Base-by-base conservation (phyloP, 108 stramenopile species). In the Schizochytrium sp. region DNA sequence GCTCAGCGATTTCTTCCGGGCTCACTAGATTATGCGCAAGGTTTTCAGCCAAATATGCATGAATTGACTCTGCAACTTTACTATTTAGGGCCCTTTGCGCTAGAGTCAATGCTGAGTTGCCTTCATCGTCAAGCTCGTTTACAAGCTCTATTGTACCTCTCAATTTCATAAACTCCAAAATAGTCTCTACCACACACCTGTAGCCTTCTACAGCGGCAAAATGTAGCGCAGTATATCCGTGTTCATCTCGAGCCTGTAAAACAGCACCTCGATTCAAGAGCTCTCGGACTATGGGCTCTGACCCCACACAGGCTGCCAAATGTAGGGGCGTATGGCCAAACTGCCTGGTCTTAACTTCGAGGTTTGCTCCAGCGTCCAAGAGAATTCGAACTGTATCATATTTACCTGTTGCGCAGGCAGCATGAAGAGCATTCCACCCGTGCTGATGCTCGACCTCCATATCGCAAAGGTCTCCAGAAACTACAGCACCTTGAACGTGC, bases 21-120 rank as follows among this genome's bases (percentile, higher is more conserved):
- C 28, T 38, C 45, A 83, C 76, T 13, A 55, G 47, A 55, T 49
- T 53, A 38, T 55, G 50, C 8, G 76, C 53, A 28, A 55, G 47
- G 40, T 83, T 49, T 8, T 5, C 15, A 5, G 76, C 47, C 28
- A 83, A 40, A 55, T 55, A 83, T 1, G 5, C 28, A 38, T 83
- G 76, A 42, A 83, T 47, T 10, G 76, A 55, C 47, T 83, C 76
- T 1, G 76, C 76, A 8, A 83, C 76, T 53, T 83, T 83, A 53
- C 50, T 83, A 28, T 83, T 83, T 5, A 55, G 0, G 5, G 50
- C 53, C n/a, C 50, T n/a, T 40, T 83, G 76, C 2, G 76, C 76
- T 8, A 83, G 50, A 10, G 50, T 55, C 12, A 83, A 53, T 5
- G 76, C 50, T 53, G 76, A 55, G 76, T 40, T 38, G 15, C 76